These are phyloP conservation scores for Tardiomyces depauwii DNA, from an alignment of 1,139 yeast genomes.

Conservation along the genomic window DNA sequence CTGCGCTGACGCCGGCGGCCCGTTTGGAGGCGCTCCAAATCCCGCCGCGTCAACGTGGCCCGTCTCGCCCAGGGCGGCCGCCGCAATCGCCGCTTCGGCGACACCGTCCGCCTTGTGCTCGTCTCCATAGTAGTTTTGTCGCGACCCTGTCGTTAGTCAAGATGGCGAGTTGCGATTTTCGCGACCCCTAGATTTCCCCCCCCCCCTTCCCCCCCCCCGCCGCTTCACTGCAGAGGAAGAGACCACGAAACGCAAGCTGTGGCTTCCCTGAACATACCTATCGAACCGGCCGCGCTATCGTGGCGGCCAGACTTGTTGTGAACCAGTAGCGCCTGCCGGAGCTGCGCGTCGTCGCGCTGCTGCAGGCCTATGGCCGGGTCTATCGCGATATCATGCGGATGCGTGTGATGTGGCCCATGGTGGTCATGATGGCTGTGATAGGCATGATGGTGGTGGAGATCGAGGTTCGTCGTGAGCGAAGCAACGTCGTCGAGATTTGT, in stretches of 20 bases:
- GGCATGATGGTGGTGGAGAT: slow-evolving; percentile 7
- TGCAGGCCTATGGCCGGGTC: slow-evolving; percentile 10
- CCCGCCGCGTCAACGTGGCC: not conserved
- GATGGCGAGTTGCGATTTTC: no score
- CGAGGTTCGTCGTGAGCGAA: slow-evolving; percentile 5
- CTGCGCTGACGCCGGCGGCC: slow-evolving; percentile 13
- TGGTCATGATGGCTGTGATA: slow-evolving; percentile 5
- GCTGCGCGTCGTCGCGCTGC: slow-evolving; percentile 2
- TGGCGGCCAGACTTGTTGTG: not conserved
- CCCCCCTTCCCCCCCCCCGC: no score
- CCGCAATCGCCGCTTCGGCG: not conserved
- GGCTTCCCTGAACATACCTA: no score
- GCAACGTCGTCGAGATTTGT: no score
- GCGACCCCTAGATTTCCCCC: no score
- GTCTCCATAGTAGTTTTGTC: not conserved
- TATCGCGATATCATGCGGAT: slow-evolving; percentile 8
- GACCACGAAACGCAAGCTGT: no score
- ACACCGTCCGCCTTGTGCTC: not conserved
- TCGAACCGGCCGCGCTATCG: not conserved
- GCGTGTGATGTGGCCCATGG: slow-evolving; percentile 7
- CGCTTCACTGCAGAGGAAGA: no score
- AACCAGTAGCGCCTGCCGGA: slow-evolving; percentile 1
- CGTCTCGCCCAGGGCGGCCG: not conserved
- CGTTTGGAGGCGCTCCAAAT: slow-evolving; percentile 6
- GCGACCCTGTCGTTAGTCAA: not conserved